Evolutionary conservation across 495 filamentous ascomycete genomes (phyloP), one percentile per base, ranked within the genome.

Genomic region (Podospora pseudopauciseta): DNA sequence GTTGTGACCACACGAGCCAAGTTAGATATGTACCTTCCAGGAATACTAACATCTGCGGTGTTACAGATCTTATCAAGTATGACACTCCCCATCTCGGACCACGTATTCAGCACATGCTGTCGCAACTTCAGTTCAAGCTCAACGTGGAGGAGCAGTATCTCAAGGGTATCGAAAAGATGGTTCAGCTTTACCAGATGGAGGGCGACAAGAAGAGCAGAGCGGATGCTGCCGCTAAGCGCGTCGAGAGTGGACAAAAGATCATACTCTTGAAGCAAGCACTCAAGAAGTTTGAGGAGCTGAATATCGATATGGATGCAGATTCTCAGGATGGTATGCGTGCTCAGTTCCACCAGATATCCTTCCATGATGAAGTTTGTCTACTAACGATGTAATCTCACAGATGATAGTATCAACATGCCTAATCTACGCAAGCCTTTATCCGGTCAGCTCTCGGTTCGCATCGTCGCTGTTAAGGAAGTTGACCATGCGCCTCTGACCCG

Each of bases 141-240:
- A 98, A 94, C 73, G 96, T 99, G 53, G 95, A 99, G 80, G 96
- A 97, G 75, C 95, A 99, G 80, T 99, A 99, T 80, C 95, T 98
- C 73, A 96, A 96, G 69, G 95, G 95, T 68, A 94, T 99, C 71
- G 96, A 99, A 79, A 99, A 99, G 84, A 99, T 99, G 96, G 91
- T 96, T 56, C 92, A 93, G 77, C 84, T 98, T 57, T 99, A 99
- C 75, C 90, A 95, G 78, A 93, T 98, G 81, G 95, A 98, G 78
- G 94, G 95, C n/a, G 95, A 99, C 74, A 88, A 92, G 67, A 97
- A 96, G 82, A 97, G 93, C 80, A 91, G 89, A 72, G 87, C 90
- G 63, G 95, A 99, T 80, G 96, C 95, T 27, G 92, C 96, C 74
- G 91, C 88, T 39, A 87, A 90, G 75, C 86, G 92, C 53, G 89